Base-by-base conservation (phyloP, 805 yeast species). In the Maudiozyma bulderi region DNA sequence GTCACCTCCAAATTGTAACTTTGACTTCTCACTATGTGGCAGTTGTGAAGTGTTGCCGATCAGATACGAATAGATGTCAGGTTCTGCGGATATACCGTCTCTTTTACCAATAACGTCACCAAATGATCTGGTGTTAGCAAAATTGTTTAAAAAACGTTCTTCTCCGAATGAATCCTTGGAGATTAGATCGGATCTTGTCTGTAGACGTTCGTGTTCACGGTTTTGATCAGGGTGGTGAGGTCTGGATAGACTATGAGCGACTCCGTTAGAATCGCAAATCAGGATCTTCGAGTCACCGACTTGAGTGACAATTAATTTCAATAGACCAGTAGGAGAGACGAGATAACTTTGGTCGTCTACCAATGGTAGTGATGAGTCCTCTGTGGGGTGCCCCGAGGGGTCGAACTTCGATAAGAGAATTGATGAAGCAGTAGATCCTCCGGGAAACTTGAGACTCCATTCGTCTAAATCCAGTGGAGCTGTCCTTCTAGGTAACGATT, bases 101-200 rank as follows among this genome's bases (percentile, higher is more conserved):
- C 82, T 74, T 65, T 93, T 93, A 47, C 81, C 95, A 29, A 74
- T 71, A 13, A 82, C 59, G 67, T 93, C 99, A 40, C 99, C 99
- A 73, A 93, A 93, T 1, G 96, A 75, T 54, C 99, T 75, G 1
- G 99, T 93, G 60, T 93, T 93, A 26, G 97, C 96, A 61, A 81
- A 83, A 54, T 81, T 76, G 37, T 85, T 77, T 49, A 78, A 58
- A 58, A 82, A 90, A 50, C 98, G 64, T 60, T 85, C 87, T 59
- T 89, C 95, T 6, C 99, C 99, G 70, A 90, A 91, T 3, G 96
- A 84, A 63, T 91, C 98, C 6, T 85, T 81, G 60, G 84, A 77
- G 50, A 43, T 43, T 8, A 42, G 9, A 9, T 13, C 6, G 43
- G 42, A 31, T 6, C 11, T 8, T n/a, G 34, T 11, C 8, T 42